Evolutionary conservation across 139 green algal species (phyloP), one percentile per base, ranked within the genome.

Genomic region (Micractinium sp.): DNA sequence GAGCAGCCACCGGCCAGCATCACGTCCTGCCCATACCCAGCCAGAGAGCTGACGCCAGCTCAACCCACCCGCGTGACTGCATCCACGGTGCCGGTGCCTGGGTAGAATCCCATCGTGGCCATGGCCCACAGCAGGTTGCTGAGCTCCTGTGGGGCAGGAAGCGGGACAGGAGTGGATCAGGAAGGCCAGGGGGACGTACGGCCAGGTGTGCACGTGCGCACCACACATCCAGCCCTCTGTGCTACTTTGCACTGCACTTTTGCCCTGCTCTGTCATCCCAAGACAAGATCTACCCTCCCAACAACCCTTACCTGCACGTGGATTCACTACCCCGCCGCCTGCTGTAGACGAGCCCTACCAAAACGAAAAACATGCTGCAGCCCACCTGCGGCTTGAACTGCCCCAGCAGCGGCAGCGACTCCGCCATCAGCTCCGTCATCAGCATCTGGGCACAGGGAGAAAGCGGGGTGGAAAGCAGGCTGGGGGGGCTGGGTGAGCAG

Each of bases 81-180:
- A 9, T 81, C 85, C 41, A 88, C 47, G 9, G 53, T 77, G 23
- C 77, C 15, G 23, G n/a, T 16, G 29, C 92, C 91, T 2, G 90
- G 84, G 20, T 93, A 86, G 81, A 90, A 84, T 0, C 66, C 66
- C 89, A 94, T 86, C 33, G 71, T 87, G 16, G 91, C 91, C 39
- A 90, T 87, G 18, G 90, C 66, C 91, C 89, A 94, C 38, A 94
- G 74, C 47, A 89, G 47, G 87, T 94, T 94, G 80, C 76, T 92
- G 80, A 95, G 88, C 87, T 95, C 92, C 63, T 92, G 56, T 15
- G 15, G 79, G 14, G 47, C 27, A 0, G 18, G 76, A 25, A 9
- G 60, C n/a, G n/a, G n/a, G n/a, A n/a, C n/a, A n/a, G n/a, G n/a
- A n/a, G n/a, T n/a, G n/a, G n/a, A n/a, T n/a, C n/a, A n/a, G 25